Base-by-base conservation (phyloP, 139 green algal genomes). In the Chlamydomonas urium region DNA sequence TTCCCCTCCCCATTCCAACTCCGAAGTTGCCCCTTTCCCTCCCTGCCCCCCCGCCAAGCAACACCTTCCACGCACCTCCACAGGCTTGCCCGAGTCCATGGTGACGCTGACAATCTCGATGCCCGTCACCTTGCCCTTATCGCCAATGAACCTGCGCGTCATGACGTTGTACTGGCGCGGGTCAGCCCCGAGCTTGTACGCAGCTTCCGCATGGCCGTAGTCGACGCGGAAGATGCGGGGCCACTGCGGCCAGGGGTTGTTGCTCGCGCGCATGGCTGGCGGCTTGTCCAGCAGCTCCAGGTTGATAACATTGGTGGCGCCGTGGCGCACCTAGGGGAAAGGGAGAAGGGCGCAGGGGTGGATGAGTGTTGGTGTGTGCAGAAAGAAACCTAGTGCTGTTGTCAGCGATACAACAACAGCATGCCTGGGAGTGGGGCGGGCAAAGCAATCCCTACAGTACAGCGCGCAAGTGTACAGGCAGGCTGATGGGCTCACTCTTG, bases 211-310 rank as follows among this genome's bases (percentile, higher is more conserved):
- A 76, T 98, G 94, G 47, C 94, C 93, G 75, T 98, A 98, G 81
- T 98, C 93, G 32, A 82, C 32, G 35, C 76, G 75, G 89, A 96
- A 97, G 72, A 96, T 79, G 75, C 90, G 86, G 3, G 94, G 94
- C 90, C 93, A 98, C 84, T 94, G 88, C 33, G 94, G 94, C 94
- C 94, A 98, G 28, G 91, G 88, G 87, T 98, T 98, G 82, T 79
- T 80, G 21, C 69, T 57, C 1, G 81, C 87, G 38, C 94, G 86
- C 23, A 73, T 79, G 8, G 77, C 71, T 3, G 94, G 94, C 28
- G 94, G 93, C 79, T 93, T 79, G 66, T 85, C 79, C 66, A 98
- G 79, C 38, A 98, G 87, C 90, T 98, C 94, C 53, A 98, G 81
- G 79, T 98, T 98, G 69, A 97, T 72, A n/a, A 97, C 76, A 32